A percentile compares a stretch with the other conserved stretches of the same genome.
phyloP scores from a whole-genome alignment of 2,329 filamentous ascomycete genomes.

The Alternaria alternata region DNA sequence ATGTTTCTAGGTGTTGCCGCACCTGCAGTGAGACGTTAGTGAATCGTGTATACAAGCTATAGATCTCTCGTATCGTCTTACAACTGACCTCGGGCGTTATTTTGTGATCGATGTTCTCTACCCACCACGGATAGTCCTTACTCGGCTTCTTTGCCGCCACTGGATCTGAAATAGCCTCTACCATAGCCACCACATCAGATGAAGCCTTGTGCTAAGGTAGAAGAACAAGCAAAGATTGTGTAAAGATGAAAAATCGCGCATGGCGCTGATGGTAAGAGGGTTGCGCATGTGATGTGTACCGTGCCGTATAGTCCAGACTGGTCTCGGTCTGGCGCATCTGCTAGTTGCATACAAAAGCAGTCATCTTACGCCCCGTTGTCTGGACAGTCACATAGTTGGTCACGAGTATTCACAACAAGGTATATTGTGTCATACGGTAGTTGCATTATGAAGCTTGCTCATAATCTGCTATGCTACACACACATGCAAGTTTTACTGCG shows the following conservation, averaged over 20 bases:
- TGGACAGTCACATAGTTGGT: rapidly evolving
- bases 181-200: neutral
- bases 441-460: neutral
- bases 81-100: neutral
- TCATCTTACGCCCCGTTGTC: neutral
- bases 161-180: too few species aligned
- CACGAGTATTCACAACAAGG: neutral
- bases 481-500: too few species aligned
- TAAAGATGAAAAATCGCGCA: too few species aligned
- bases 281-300: neutral
- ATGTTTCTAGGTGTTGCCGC: neutral
- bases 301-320: neutral
- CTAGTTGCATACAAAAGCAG: neutral
- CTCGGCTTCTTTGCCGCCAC: neutral
- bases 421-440: too few species aligned
- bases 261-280: too few species aligned
- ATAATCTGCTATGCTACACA: neutral
- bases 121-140: neutral
- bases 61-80: neutral
- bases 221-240: neutral
- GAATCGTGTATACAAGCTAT: neutral
- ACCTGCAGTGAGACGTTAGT: neutral
- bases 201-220: neutral
- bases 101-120: neutral
- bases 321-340: neutral